Base-by-base conservation (phyloP, 495 filamentous ascomycete species). In the Staphylotrichum longicolle region DNA sequence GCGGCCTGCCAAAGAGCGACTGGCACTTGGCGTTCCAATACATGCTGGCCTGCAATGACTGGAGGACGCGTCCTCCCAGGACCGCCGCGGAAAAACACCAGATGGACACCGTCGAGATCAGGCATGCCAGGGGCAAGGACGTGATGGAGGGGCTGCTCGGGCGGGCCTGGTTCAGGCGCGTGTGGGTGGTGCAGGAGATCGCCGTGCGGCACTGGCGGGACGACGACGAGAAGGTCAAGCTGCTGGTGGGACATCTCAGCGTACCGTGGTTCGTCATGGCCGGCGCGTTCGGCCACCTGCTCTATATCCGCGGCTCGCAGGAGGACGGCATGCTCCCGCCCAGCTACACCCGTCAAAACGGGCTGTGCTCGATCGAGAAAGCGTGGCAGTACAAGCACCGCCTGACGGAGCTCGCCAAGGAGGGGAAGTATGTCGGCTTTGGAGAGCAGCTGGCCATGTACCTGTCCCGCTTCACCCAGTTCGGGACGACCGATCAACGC, bases 151-250 rank as follows among this genome's bases (percentile, higher is more conserved):
- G 11, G 9, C 30, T 51, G 30, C 48, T 51, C 4, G 30, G 8
- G 10, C 30, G 48, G 11, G 30, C 48, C 9, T 51, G 48, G 48
- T 51, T 51, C 48, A 51, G 30, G 48, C 48, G 48, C 32, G 10
- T 35, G 48, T 51, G 48, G 32, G 48, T 51, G 48, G 48, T 51
- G 48, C 48, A 51, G 48, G 48, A 51, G 30, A 32, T 51, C 30
- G 48, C 48, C 30, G 48, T 51, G 33, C 30, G 32, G 6, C 48
- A 51, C 32, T n/a, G 7, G 7, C 7, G 10, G 3, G 4, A 51
- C 6, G 48, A 51, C 11, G 48, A 51, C 48, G 48, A 51, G 48
- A 51, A 51, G 27, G 48, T 51, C 30, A 35, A 14, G 32, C 9
- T 51, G 9, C 4, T 51, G 30, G 48, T 51, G 10, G 48, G 48